Evolutionary conservation across 2,329 filamentous ascomycete genomes (phyloP), one percentile per base, ranked within the genome.

Genomic region (Trichoderma sp.): DNA sequence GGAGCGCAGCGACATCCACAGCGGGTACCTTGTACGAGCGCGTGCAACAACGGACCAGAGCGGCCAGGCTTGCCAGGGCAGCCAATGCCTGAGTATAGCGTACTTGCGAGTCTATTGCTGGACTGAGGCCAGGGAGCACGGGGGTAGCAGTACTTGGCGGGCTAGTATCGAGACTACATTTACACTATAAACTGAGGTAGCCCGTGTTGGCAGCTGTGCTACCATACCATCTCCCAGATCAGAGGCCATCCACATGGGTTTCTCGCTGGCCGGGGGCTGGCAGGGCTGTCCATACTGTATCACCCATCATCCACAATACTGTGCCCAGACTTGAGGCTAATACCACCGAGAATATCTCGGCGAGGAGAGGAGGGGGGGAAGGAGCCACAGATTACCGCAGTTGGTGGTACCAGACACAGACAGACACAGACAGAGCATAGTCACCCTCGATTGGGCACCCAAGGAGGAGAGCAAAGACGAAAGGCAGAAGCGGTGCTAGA

Each of bases 1-100:
- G 51, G 18, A 47, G 30, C 11, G 67, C 56, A 62, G 39, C 56
- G 56, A 32, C 56, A 47, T 69, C 56, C 56, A 47, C 66, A 60
- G 66, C 56, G 66, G 56, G 57, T 70, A 62, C 39, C 39, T 32
- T 36, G 67, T 70, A 63, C 58, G 67, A 53, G 67, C 30, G 57
- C 57, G 67, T 53, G 57, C 67, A 53, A 70, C 67, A 36, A 62
- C 57, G 57, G 28, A 18, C 21, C 32, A 34, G 21, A 21, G 9
- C 32, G 57, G 32, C 30, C 28, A 34, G 32, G 32, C 32, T 34
- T 34, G 32, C 32, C 32, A 60, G 30, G 32, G 57, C 57, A 60
- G 28, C n/a, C 57, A 60, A 60, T 60, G 57, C 57, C 57, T 18
- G 32, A 32, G 57, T 21, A 60, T 32, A 15, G 64, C 64, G 30